Base-by-base conservation (phyloP, 2,329 filamentous ascomycete species). In the Fusarium dimerum region DNA sequence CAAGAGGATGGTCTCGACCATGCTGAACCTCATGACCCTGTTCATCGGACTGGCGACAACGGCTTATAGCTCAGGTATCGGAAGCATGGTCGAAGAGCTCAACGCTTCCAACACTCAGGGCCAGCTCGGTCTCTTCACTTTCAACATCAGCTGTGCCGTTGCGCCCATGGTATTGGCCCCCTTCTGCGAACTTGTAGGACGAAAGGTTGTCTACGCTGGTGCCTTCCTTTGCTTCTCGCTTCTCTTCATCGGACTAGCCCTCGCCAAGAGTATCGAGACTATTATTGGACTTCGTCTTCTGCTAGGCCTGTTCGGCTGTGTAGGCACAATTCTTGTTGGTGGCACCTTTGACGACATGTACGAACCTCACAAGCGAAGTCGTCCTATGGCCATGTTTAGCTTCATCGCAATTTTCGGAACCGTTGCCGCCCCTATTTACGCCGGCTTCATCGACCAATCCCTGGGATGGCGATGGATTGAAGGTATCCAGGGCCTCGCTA, bases 321-420 rank as follows among this genome's bases (percentile, higher is more conserved):
- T 62, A 6, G 60, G 60, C 17, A 62, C 60, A 1, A 62, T 62
- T 44, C 55, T 62, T 5, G 60, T 62, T 2, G 60, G 60, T 2
- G 60, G 60, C 26, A 62, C 60, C 8, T 62, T 62, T 2, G 60
- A 62, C 40, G 60, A 62, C 11, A 62, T 62, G 60, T 62, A 62
- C 41, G 60, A 62, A 32, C 60, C 60, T 48, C 60, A 59, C 11
- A 54, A 60, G 3, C 50, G 60, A 6, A 58, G 60, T 45, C 57
- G 59, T 1, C 60, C 60, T 12, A 62, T 62, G 60, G 60, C 60
- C 5, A 62, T 62, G 60, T 62, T 62, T 32, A 62, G 59, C 8
- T 62, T 49, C 36, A 57, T 62, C 15, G 60, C 60, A 5, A 62
- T 62, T 4, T 62, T 62, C 15, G 60, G 60, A n/a, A 61, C 59